Evolutionary conservation across 2,329 filamentous ascomycete genomes (phyloP).

Genomic region (Neofusicoccum ribis): DNA sequence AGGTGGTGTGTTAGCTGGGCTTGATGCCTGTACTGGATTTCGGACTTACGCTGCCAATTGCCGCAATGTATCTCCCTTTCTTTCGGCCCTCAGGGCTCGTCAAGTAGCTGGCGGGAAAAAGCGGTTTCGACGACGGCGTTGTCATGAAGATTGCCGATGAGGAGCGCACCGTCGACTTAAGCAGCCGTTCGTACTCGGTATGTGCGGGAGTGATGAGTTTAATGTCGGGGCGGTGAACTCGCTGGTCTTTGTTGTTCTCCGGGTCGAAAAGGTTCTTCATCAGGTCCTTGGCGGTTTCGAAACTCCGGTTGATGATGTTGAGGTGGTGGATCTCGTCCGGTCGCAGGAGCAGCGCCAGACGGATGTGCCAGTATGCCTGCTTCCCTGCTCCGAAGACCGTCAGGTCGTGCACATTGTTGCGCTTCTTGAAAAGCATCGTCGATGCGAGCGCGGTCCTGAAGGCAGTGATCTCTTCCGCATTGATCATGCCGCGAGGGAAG

Average conservation of each 20-base stretch:
- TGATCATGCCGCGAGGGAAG: slow-evolving; percentile 62
- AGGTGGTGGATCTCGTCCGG: slow-evolving; percentile 71
- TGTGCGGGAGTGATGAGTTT: slow-evolving; percentile 69
- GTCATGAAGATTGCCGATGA: slow-evolving; percentile 87
- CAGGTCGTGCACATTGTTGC: slow-evolving; percentile 70
- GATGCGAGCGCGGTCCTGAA: slow-evolving; percentile 68
- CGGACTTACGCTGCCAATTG: slow-evolving; percentile 58
- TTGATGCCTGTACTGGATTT: background rate
- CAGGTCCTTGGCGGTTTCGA: slow-evolving; percentile 57
- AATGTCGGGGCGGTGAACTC: slow-evolving; percentile 56
- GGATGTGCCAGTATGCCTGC: slow-evolving; percentile 93
- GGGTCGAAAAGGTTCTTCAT: slow-evolving; percentile 57
- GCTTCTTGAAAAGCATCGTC: slow-evolving; percentile 62
- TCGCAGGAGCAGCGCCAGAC: slow-evolving; percentile 75
- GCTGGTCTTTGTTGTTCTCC: slow-evolving; percentile 28
- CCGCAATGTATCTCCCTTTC: slow-evolving; percentile 71
- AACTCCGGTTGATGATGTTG: slow-evolving; percentile 78
- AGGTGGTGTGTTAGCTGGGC: background rate
- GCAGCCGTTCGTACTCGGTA: slow-evolving; percentile 65
- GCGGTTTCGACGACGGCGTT: slow-evolving; percentile 70
- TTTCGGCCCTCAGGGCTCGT: slow-evolving; percentile 69
- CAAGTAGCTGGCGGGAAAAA: slow-evolving; percentile 74
- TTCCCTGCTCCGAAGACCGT: slow-evolving; percentile 85
- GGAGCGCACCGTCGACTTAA: slow-evolving; percentile 69
- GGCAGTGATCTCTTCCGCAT: slow-evolving; percentile 67